A percentile compares a stretch with the other conserved stretches of the same genome.
These are phyloP conservation scores for Colletotrichum shisoi DNA, from an alignment of 2,329 filamentous ascomycete species.

Conservation along the genomic window DNA sequence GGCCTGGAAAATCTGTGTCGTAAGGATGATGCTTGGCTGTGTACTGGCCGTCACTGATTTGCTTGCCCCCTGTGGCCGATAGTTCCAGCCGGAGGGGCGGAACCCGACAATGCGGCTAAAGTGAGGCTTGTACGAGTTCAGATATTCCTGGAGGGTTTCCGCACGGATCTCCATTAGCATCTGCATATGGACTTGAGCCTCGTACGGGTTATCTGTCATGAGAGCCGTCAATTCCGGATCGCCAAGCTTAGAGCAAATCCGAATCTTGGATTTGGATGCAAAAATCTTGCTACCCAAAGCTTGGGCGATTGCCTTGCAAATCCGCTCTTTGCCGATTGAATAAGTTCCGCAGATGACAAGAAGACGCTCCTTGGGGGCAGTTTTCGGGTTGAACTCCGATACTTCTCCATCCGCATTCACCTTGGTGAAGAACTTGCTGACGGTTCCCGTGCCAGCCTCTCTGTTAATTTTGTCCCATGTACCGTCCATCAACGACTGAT, in stretches of 20 bases:
- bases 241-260: conserved; percentile 83
- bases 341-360: conserved; percentile 96
- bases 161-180: conserved; percentile 91
- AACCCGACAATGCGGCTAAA: conserved; percentile 91
- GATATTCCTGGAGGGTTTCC: conserved; percentile 89
- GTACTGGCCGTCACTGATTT: conserved; percentile 64
- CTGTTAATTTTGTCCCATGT: conserved; percentile 57
- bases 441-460: conserved; percentile 52
- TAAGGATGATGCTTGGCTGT: conserved; percentile 59
- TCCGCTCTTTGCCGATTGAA: conserved; percentile 95
- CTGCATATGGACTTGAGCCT: conserved; percentile 98
- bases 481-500: conserved; percentile 60
- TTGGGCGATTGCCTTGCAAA: conserved; percentile 89
- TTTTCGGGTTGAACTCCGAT: conserved; percentile 44
- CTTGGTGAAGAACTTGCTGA: conserved; percentile 63
- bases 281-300: conserved; percentile 90
- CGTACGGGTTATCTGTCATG: conserved; percentile 79
- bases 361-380: conserved; percentile 64
- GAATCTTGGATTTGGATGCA: conserved; percentile 81
- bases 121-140: conserved; percentile 78
- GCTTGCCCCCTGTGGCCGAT: conserved; percentile 68
- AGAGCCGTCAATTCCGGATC: conserved; percentile 80
- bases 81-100: conserved; percentile 93
- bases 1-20: conserved; percentile 61
- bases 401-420: conserved; percentile 45